Percentiles rank a stretch among this genome's conserved stretches.
Conservation (phyloP, 108 stramenopile genomes). For the Chaetoceros tenuissimus region DNA sequence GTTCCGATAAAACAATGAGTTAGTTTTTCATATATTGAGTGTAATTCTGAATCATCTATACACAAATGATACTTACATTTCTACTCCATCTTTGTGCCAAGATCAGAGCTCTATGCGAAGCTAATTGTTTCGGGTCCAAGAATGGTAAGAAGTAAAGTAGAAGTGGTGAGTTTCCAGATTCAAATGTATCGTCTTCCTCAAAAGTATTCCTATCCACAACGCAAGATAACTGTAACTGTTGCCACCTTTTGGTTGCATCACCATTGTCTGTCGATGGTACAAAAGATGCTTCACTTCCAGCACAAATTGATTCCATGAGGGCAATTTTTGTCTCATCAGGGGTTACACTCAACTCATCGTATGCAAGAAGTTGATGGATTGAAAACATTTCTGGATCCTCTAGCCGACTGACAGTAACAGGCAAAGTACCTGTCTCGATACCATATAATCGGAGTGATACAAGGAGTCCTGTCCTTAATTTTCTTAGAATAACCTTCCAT, state of each 20-base stretch:
- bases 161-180: constrained; percentile 27
- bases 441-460: constrained; percentile 61
- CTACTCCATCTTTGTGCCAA: constrained; percentile 48
- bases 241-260: constrained; percentile 28
- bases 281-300: constrained; percentile 42
- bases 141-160: constrained; percentile 24
- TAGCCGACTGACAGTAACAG: constrained; percentile 53
- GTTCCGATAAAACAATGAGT: neutral
- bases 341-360: constrained; percentile 63
- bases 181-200: constrained; percentile 26
- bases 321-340: constrained; percentile 56
- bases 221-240: constrained; percentile 35
- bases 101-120: constrained; percentile 62
- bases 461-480: constrained; percentile 61
- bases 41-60: neutral
- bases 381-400: constrained; percentile 52
- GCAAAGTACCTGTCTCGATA: constrained; percentile 38
- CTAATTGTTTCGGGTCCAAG: constrained; percentile 36
- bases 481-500: constrained; percentile 61
- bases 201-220: constrained; percentile 14
- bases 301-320: constrained; percentile 55
- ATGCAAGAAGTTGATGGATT: constrained; percentile 64
- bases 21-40: neutral
- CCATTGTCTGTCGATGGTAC: constrained; percentile 52
- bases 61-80: constrained; percentile 1